Evolutionary conservation across 495 filamentous ascomycete species (phyloP).

Genomic region (Penicillium parvum): DNA sequence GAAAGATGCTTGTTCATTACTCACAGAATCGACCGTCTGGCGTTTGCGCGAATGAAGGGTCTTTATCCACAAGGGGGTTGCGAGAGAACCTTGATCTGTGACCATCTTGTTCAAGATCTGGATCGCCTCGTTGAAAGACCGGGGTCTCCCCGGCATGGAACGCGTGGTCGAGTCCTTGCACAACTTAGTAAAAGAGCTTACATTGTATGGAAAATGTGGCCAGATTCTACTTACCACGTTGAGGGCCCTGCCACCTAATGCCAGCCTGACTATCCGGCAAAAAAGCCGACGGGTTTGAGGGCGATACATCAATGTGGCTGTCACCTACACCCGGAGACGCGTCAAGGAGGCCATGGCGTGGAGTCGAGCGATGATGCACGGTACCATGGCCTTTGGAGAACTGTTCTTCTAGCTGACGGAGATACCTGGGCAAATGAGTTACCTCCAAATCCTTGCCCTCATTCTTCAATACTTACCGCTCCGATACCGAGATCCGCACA

Average conservation of each 20-base stretch:
- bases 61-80: constrained; percentile 29
- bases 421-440: constrained; percentile 11
- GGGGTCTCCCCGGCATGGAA: constrained; percentile 2
- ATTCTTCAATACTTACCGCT: constrained; percentile 16
- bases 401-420: constrained; percentile 23
- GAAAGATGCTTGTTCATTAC: too few species aligned
- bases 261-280: constrained; percentile 2
- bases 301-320: constrained; percentile 4
- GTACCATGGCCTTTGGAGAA: constrained; percentile 5
- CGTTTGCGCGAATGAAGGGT: constrained; percentile 26
- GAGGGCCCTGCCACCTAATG: constrained; percentile 4
- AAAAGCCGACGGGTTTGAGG: constrained; percentile 2
- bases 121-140: constrained; percentile 1
- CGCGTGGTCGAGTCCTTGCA: constrained; percentile 4
- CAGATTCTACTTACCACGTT: constrained; percentile 1
- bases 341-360: background rate
- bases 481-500: constrained; percentile 28
- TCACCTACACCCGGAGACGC: constrained; percentile 3
- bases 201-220: too few species aligned
- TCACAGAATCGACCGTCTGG: constrained; percentile 30
- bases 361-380: background rate
- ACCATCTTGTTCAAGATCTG: constrained; percentile 12
- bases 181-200: too few species aligned
- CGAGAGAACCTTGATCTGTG: constrained; percentile 22
- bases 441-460: background rate